Evolutionary conservation across 2,329 filamentous ascomycete genomes (phyloP).

Genomic region (Scedosporium aurantiacum): DNA sequence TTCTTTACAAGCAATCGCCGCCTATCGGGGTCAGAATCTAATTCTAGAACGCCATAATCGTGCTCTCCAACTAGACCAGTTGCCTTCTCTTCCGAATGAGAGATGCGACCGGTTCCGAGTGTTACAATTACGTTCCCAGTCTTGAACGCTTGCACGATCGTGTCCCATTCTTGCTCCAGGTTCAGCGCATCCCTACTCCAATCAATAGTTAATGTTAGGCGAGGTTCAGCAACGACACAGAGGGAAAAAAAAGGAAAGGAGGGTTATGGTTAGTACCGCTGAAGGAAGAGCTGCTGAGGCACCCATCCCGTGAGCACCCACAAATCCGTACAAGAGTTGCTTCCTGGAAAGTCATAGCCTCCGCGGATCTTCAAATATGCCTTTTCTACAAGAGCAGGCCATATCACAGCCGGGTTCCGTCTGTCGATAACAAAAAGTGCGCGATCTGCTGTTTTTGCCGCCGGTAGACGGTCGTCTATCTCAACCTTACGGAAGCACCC

Average conservation of each 20-base stretch:
- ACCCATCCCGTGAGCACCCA: conserved; percentile 95
- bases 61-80: conserved; percentile 81
- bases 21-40: conserved; percentile 51
- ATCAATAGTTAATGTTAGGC: background rate
- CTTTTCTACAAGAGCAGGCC: conserved; percentile 90
- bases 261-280: conserved; percentile 39
- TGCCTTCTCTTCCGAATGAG: conserved; percentile 62
- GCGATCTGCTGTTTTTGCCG: conserved; percentile 59
- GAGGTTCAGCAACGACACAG: background rate
- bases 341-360: conserved; percentile 95
- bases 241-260: background rate
- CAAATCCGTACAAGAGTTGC: conserved; percentile 90
- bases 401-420: conserved; percentile 68
- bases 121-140: conserved; percentile 78
- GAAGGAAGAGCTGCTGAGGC: conserved; percentile 86
- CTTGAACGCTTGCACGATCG: conserved; percentile 63
- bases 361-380: conserved; percentile 92
- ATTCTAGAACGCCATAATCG: conserved; percentile 82
- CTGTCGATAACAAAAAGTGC: conserved; percentile 81
- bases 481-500: conserved; percentile 79
- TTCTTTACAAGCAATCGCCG: conserved; percentile 81
- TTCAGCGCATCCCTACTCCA: conserved; percentile 60
- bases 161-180: conserved; percentile 63
- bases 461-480: conserved; percentile 80
- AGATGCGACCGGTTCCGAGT: conserved; percentile 77